Evolutionary conservation across 176 grass and related monocot genomes (phyloP), one percentile per base, ranked within the genome.

Genomic region (Otatea glauca): DNA sequence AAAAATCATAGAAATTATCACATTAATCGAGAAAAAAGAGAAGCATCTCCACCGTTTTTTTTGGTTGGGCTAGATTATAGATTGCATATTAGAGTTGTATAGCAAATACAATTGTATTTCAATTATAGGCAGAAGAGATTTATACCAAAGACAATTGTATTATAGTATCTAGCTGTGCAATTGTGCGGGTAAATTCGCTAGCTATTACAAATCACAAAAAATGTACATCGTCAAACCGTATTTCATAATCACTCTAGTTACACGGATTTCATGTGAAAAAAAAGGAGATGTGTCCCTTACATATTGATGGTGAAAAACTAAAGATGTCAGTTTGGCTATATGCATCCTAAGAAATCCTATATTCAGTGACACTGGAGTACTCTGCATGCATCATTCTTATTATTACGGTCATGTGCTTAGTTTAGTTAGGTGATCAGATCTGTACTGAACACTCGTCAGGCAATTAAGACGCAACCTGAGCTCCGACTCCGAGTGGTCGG

Each of bases 381-480:
- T n/a, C 9, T 56, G 51, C 8, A 10, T 20, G 70, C 41, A 42
- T 42, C 1, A 49, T 72, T 12, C 69, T 29, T 49, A 49, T 74
- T 15, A 9, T 11, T 24, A 29, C 3, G 17, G 25, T 10, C 71
- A 59, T 76, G 35, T 59, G 74, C 20, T n/a, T 6, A 54, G 78
- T 68, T 80, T 80, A 68, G 47, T n/a, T 51, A 5, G 49, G 51
- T 35, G 68, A 44, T 58, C 27, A 81, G 15, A 81, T 42, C 79
- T 43, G 17, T 1, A 2, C 44, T 9, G 70, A 49, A 11, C 41
- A 42, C 41, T 42, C 7, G 41, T 8, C 41, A 42, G 41, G 41
- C 41, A 42, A 42, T 42, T 42, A 42, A 42, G 41, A 42, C 7
- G 41, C 41, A 42, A 42, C 41, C 18, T 21, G 43, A 49, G 27